Evolutionary conservation across 2,329 filamentous ascomycete genomes (phyloP), one percentile per base, ranked within the genome.

Genomic region (Biscogniauxia marginata): DNA sequence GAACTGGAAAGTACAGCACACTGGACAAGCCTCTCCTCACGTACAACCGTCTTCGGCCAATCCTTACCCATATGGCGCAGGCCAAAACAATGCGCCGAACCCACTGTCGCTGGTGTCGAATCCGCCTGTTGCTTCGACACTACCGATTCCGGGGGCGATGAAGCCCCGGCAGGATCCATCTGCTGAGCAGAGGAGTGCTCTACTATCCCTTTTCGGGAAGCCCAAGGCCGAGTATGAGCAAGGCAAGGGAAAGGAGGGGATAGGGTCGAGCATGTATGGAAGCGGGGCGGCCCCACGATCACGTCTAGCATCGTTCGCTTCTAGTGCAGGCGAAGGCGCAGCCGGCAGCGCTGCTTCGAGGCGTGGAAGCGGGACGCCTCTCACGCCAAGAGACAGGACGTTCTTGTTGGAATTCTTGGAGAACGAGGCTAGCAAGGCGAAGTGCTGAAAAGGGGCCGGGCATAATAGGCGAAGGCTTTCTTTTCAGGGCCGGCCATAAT

Each of bases 401-500:
- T 95, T 95, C 65, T 74, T 96, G 68, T 77, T 95, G 51, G 87
- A 84, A 8, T 95, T 91, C 68, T 74, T 96, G 65, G 84, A 90
- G 61, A 78, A 77, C 22, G 76, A 79, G 2, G 78, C 79, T 9
- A 74, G 75, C 34, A 75, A 61, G 25, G 56, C 70, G n/a, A 68
- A 69, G 20, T 70, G 72, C 43, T 75, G 56, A 70, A 19, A 53
- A 54, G 21, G 23, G 9, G 49, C 19, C 19, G 4, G 20, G 18
- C 18, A 46, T 46, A 18, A 46, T 46, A 7, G 30, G 30, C 7
- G 30, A 7, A 34, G 30, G 16, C 30, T 34, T 34, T 7, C 7
- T 7, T 34, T 34, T 34, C 30, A 16, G 30, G 30, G 7, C 30
- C 20, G 13, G 44, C 11, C 9, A 46, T 46, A 22, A 22, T 46